Percentiles rank a stretch among this genome's conserved stretches.
Evolutionary conservation across 176 grass and related monocot species (phyloP).

Genomic region (Cenchrus fungigraminus): DNA sequence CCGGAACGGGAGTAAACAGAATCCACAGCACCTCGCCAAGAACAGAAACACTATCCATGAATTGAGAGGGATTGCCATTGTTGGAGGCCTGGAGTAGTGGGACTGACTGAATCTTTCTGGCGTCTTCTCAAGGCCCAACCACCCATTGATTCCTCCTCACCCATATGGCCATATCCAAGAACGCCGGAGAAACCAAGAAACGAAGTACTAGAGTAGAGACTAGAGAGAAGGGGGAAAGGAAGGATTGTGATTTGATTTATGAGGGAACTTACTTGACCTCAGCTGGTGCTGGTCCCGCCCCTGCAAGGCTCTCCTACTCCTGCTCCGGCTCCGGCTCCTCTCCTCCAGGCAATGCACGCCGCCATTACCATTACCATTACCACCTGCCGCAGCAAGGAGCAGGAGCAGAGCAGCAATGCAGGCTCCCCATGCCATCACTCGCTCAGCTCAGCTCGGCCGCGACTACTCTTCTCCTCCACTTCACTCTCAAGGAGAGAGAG

Average conservation of each 20-base stretch:
- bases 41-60: conserved; percentile 10
- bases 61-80: neutral
- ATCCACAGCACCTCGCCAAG: neutral
- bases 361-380: neutral
- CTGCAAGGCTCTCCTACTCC: conserved; percentile 26
- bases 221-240: too few relatives aligned
- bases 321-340: neutral
- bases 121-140: neutral
- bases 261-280: conserved; percentile 64
- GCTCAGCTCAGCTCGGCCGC: neutral
- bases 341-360: conserved; percentile 48
- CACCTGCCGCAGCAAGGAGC: neutral
- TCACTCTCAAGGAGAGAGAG: neutral
- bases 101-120: neutral
- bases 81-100: neutral
- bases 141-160: neutral
- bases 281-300: conserved; percentile 33
- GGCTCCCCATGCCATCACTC: conserved; percentile 42
- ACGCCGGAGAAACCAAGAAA: neutral
- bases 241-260: neutral
- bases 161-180: neutral
- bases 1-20: neutral
- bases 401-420: conserved; percentile 38
- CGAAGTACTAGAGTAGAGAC: too few relatives aligned
- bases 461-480: neutral